Base-by-base conservation (phyloP, 139 green algal species). In the Monoraphidium neglectum region DNA sequence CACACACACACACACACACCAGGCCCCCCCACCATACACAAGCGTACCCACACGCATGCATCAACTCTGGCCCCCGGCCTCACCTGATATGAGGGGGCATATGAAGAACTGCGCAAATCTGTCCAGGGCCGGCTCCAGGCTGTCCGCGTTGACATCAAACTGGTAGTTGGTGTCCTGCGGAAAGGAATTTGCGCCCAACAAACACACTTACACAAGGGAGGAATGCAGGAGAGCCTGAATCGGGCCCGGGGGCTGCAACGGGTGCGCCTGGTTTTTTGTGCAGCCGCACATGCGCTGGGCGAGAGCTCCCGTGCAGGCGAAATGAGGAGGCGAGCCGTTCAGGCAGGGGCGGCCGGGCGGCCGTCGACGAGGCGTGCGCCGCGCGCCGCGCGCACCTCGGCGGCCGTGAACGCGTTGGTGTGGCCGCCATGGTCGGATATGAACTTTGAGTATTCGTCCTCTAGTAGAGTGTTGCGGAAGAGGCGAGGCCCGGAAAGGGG, bases 81-180 rank as follows among this genome's bases (percentile, higher is more conserved):
- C 71, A 26, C 18, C 30, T 23, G 82, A 90, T 53, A 98, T 95
- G 28, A 93, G 81, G 0, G 94, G 94, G 56, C 66, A 80, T 40
- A 97, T 95, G 90, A 98, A 98, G 84, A 98, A 98, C 77, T 95
- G 80, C 18, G 81, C 76, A 83, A 86, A 86, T 57, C 85, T 84
- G 82, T 98, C 93, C 76, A 98, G 78, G 0, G 92, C 89, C 1
- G 72, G 64, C 33, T 85, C 80, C 57, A 98, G 84, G 36, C 82
- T 54, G 13, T 96, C 91, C 71, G 72, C 87, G 76, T 94, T 95
- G 32, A 96, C 81, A 24, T 96, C 90, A 82, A 98, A 97, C 77
- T 89, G 81, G 64, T 97, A 98, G 84, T 98, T 97, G 54, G 94
- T 98, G 85, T 90, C 77, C 78, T 56, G 47, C 47, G 16, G 47